These are phyloP conservation scores for Forsythia viridissima DNA, from an alignment of 257 asterid genomes.

Conservation along the genomic window DNA sequence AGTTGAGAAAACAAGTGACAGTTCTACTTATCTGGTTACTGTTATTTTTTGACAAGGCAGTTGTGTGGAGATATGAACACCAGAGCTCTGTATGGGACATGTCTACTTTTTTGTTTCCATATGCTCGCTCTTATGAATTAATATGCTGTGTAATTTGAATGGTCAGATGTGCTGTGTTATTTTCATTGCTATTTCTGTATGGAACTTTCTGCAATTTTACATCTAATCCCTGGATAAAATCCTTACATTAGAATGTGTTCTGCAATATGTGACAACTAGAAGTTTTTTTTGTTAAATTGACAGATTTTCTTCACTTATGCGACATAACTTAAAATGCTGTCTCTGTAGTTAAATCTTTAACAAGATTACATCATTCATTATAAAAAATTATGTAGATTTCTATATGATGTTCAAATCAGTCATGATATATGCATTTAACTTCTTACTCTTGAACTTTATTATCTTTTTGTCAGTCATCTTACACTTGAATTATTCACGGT, in stretches of 20 bases:
- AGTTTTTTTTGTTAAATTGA: not conserved
- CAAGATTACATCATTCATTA: not conserved
- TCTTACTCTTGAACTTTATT: slow-evolving; percentile 7
- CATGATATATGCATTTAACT: not conserved
- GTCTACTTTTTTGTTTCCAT: not conserved
- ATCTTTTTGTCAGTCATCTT: slow-evolving; percentile 16
- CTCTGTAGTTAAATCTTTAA: not conserved
- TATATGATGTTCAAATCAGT: not conserved
- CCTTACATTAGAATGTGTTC: slow-evolving; percentile 2
- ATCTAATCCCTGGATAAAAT: not conserved
- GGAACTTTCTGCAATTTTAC: slow-evolving; percentile 1
- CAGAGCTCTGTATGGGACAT: not conserved
- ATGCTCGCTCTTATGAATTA: not conserved
- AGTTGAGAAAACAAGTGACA: not conserved
- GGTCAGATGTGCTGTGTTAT: not conserved
- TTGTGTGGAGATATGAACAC: not conserved
- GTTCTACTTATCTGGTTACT: not conserved
- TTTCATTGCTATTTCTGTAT: not conserved
- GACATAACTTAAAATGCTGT: not conserved
- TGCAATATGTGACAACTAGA: not conserved
- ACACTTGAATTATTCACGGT: not conserved
- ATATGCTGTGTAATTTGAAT: not conserved
- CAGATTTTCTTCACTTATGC: slow-evolving; percentile 3
- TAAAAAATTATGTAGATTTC: not conserved
- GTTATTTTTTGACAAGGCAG: not conserved